Evolutionary conservation across 768 basidiomycete genomes (phyloP), one percentile per base, ranked within the genome.

Genomic region (Boletus insuetus): DNA sequence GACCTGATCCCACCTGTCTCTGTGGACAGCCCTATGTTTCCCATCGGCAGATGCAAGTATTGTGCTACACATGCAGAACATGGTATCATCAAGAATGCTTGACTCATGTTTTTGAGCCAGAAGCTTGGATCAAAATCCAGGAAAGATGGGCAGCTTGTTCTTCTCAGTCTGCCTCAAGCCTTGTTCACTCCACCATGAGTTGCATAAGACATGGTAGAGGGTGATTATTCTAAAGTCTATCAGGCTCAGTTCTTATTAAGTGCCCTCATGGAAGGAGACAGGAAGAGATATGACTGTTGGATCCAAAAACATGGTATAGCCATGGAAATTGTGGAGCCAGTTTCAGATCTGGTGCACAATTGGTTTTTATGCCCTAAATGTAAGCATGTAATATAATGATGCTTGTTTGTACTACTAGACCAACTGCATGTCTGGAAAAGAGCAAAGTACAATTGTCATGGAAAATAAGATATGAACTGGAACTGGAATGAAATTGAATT

Each of bases 181-280:
- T 56, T 1, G 1, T 56, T 8, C 7, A 8, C 3, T 51, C 41
- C 38, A 40, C 55, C 2, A 48, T 47, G 50, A 34, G 46, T 38
- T 1, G 1, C 0, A 56, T 56, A 35, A 56, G 50, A 38, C 34
- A 35, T 35, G 46, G 55, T 53, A 0, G 41, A 56, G 35, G 50
- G 50, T n/a, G 26, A 48, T 31, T 52, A 52, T 39, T 17, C 29
- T 5, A 47, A 5, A n/a, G 50, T 52, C 2, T 56, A 56, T 19
- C 50, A 56, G 35, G 55, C 55, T 37, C 55, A 56, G 41, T 52
- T 46, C 9, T 52, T 52, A 53, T 32, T 56, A 19, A 52, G 3
- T 38, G 55, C 55, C 14, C 39, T 56, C 3, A 26, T 39, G 4
- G 12, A 6, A 22, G 50, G 50, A 11, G 50, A 56, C 7, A 10